Evolutionary conservation across 177 flowering plant genomes (phyloP), one percentile per base, ranked within the genome.

Genomic region (Vitis hybrid): DNA sequence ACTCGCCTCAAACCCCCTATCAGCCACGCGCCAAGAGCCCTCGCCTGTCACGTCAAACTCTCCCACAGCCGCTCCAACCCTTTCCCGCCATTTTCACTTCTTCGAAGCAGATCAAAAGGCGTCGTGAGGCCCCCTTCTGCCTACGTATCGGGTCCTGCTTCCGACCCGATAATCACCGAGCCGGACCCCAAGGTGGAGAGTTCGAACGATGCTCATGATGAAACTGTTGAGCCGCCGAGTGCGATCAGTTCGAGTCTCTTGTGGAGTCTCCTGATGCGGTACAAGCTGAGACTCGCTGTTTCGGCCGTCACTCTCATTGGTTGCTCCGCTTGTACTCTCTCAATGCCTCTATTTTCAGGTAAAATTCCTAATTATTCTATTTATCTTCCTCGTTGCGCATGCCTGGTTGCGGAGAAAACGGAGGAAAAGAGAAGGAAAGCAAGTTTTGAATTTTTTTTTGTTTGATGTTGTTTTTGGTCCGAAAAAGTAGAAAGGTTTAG

Each of bases 341-440:
- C 94, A 7, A 88, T 95, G 97, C 97, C 99, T 10, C 72, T 92
- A 0, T 88, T 83, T 60, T 88, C 97, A 0, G 97, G 98, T 94
- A 75, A 16, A 49, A 10, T 50, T 8, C 22, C 11, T 2, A 2
- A 1, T 39, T 52, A 18, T 62, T 29, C 8, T 39, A 62, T 15
- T 16, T 45, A 14, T 15, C 9, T 31, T 51, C 48, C 16, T 62
- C 22, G 65, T 1, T 65, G 57, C 31, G 2, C 29, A 26, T 26
- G 29, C 29, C 16, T 62, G 65, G 65, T 2, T 65, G 57, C 31
- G 2, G 53, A 65, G n/a, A 16, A 61, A 61, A 22, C 33, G 64
- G 49, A 31, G 53, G 22, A 16, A 63, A 45, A 22, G 9, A 22
- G 16, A 65, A 13, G 39, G 29, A 22, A 22, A 2, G 12, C 3